Base-by-base conservation (phyloP, 2,329 filamentous ascomycete genomes). In the Fusarium sp. region DNA sequence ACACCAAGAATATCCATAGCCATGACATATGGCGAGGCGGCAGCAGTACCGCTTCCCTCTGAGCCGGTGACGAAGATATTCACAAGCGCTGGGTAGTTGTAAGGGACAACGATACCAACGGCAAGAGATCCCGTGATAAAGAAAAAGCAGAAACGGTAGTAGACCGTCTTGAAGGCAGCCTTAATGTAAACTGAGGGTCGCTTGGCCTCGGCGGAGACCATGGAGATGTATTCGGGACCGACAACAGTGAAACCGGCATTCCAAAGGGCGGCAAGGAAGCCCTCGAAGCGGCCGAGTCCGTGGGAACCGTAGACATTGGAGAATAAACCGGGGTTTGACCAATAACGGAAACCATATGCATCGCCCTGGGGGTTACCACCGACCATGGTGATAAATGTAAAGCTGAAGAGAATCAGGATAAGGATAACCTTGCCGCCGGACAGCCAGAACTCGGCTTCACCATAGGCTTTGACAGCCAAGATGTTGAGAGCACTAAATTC, bases 371-470 rank as follows among this genome's bases (percentile, higher is more conserved):
- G 91, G 65, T 93, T 93, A 28, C 89, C 91, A 32, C 91, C 91
- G 7, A 92, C 79, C 88, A 93, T 92, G 44, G 87, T 88, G 67
- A 94, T 82, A 71, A 94, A 90, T n/a, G 91, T 93, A 76, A 90
- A 93, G 70, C 81, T 77, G 73, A 92, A 88, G 49, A 91, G 79
- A 11, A 87, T 85, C 58, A 88, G 78, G 66, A 90, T 89, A 42
- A 91, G 80, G 22, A 91, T 73, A 31, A 91, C 81, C 73, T 91
- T 91, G 62, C 87, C 86, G 35, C 76, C 77, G 3, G 84, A 83
- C 4, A 88, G 78, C 83, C 83, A 88, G 69, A 93, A 93, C 70
- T 93, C 91, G 10, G 88, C 85, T 72, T 91, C 88, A 62, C 89
- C 88, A 68, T 87, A 91, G 76, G 79, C 86, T 61, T 85, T 81